A percentile compares a stretch with the other conserved stretches of the same genome.
These are phyloP conservation scores for Nicotiana undulata DNA, from an alignment of 257 asterid genomes.

Conservation along the genomic window DNA sequence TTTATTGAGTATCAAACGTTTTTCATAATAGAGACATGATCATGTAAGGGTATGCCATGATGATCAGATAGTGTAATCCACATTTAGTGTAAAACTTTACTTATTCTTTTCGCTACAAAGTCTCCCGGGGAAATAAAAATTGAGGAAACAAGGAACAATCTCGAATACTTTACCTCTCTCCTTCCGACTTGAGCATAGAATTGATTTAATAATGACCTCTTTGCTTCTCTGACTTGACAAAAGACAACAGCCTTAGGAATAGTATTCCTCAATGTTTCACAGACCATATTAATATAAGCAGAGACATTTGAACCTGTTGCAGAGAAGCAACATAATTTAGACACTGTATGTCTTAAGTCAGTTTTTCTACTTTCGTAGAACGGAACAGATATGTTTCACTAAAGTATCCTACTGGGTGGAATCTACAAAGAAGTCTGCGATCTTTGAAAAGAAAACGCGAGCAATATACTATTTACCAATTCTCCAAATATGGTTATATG, in stretches of 20 bases:
- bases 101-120: neutral
- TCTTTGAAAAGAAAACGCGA: too few species aligned
- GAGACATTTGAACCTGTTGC: conserved; percentile 73
- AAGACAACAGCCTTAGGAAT: conserved; percentile 97
- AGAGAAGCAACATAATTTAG: conserved; percentile 10
- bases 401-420: neutral
- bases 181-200: conserved; percentile 88
- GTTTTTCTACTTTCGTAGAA: neutral
- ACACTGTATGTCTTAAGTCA: neutral
- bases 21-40: neutral
- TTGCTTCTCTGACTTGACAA: conserved; percentile 95
- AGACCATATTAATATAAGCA: conserved; percentile 72
- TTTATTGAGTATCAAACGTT: neutral
- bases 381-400: neutral
- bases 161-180: conserved; percentile 61
- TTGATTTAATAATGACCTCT: conserved; percentile 55
- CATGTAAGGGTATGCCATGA: neutral
- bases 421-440: too few species aligned
- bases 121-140: neutral
- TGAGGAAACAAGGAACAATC: neutral
- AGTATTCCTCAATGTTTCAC: conserved; percentile 70
- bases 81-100: neutral
- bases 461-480: too few species aligned
- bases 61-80: neutral
- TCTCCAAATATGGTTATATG: too few species aligned